phyloP scores from a whole-genome alignment of 129 eudicot genomes.

The Silybum marianum region DNA sequence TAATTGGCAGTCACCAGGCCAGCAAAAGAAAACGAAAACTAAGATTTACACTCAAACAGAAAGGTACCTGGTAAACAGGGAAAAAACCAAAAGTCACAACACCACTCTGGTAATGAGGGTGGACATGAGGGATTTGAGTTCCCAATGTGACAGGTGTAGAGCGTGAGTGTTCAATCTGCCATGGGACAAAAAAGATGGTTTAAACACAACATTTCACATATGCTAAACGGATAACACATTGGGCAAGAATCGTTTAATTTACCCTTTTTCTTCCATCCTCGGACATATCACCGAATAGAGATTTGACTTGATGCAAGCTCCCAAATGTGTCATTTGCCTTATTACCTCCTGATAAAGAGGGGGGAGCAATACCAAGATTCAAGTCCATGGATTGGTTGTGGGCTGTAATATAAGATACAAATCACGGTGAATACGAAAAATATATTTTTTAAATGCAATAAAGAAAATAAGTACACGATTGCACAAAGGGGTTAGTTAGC shows the following conservation, averaged over 20 bases:
- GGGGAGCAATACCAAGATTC: conserved; percentile 55
- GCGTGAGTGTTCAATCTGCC: conserved; percentile 36
- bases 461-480: not conserved
- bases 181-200: not conserved
- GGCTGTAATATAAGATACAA: conserved; percentile 17
- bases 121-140: conserved; percentile 36
- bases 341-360: conserved; percentile 24
- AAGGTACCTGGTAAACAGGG: conserved; percentile 53
- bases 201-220: not conserved
- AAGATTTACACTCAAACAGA: not conserved
- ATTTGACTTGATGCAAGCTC: conserved; percentile 34
- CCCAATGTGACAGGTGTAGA: conserved; percentile 24
- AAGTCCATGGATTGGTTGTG: conserved; percentile 39
- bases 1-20: not conserved
- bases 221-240: not conserved
- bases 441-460: not conserved
- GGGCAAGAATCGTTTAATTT: not conserved
- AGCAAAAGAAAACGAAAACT: not conserved
- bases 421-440: not conserved
- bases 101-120: conserved; percentile 37
- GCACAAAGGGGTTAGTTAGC: conserved; percentile 1
- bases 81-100: conserved; percentile 23
- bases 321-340: conserved; percentile 25
- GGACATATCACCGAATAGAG: conserved; percentile 22
- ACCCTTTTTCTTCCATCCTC: conserved; percentile 41